A percentile compares a stretch with the other conserved stretches of the same genome.
These are phyloP conservation scores for Alternaria sp. DNA, from an alignment of 2,329 filamentous ascomycete species.

Conservation along the genomic window DNA sequence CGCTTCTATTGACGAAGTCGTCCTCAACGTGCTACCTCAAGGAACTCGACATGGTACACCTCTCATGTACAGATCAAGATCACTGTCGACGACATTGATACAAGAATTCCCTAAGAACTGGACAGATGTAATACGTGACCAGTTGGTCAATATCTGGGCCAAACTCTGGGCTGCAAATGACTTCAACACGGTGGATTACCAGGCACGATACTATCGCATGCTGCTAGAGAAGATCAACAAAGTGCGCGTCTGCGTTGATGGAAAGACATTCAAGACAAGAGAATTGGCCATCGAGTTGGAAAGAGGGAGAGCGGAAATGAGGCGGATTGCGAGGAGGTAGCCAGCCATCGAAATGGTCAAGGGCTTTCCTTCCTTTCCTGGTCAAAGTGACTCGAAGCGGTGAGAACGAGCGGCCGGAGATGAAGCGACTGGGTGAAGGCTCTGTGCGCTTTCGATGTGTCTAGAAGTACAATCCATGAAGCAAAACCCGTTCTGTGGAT, in stretches of 20 bases:
- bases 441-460: conserved; percentile 3
- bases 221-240: conserved; percentile 38
- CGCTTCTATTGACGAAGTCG: conserved; percentile 37
- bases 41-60: background rate
- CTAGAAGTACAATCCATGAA: background rate
- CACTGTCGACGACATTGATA: background rate
- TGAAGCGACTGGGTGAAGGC: background rate
- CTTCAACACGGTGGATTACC: conserved; percentile 17
- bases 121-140: background rate
- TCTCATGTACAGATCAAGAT: background rate
- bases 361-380: background rate
- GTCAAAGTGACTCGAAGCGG: background rate
- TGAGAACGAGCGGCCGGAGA: background rate
- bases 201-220: conserved; percentile 27
- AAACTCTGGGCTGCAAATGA: conserved; percentile 41
- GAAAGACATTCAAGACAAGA: conserved; percentile 31
- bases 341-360: conserved; percentile 1
- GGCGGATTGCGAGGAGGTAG: conserved; percentile 36
- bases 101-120: background rate
- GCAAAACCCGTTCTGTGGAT: background rate
- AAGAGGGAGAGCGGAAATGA: conserved; percentile 38
- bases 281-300: conserved; percentile 41
- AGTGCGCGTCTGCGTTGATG: conserved; percentile 42
- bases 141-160: conserved; percentile 43
- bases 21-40: conserved; percentile 40